Base-by-base conservation (phyloP, 108 stramenopile species). In the Epithemia pelagica region DNA sequence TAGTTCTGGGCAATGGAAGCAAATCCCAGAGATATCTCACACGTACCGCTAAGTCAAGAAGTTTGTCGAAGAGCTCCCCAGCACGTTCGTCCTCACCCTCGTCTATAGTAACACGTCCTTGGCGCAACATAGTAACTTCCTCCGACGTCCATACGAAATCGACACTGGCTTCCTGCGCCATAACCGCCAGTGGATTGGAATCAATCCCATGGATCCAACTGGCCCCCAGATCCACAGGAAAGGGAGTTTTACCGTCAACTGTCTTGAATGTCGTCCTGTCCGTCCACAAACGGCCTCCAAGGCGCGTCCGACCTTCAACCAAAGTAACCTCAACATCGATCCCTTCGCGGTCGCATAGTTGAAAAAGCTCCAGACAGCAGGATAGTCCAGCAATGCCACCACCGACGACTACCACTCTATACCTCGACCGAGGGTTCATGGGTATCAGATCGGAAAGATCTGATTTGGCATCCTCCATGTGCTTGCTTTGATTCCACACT, bases 181-280 rank as follows among this genome's bases (percentile, higher is more conserved):
- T 52, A 20, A 59, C 58, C 19, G 84, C 76, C 27, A 85, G 54
- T 0, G 84, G 84, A 58, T 85, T 94, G 54, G 82, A 63, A 33
- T 85, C 81, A 57, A 91, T 82, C 20, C 89, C 89, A 70, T 91
- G 89, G 58, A 91, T 85, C 78, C 82, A 91, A 8, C 74, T 71
- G 2, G 85, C 92, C 25, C 85, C 87, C 28, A 86, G 64, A 67
- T 85, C 83, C 2, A 69, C 71, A 52, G 71, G 71, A 56, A 74
- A 68, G 20, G 74, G 52, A 0, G 75, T 62, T 2, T 59, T 25
- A 0, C 25, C 58, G 19, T 75, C 70, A 26, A n/a, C 19, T 18
- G 5, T 22, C 7, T 72, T 58, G 32, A 74, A 74, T 7, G 73
- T 52, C 28, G 26, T 56, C 0, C 51, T 52, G 57, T 82, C 77